phyloP scores from a whole-genome alignment of 495 filamentous ascomycete genomes.

The Chlorociboria aeruginascens region DNA sequence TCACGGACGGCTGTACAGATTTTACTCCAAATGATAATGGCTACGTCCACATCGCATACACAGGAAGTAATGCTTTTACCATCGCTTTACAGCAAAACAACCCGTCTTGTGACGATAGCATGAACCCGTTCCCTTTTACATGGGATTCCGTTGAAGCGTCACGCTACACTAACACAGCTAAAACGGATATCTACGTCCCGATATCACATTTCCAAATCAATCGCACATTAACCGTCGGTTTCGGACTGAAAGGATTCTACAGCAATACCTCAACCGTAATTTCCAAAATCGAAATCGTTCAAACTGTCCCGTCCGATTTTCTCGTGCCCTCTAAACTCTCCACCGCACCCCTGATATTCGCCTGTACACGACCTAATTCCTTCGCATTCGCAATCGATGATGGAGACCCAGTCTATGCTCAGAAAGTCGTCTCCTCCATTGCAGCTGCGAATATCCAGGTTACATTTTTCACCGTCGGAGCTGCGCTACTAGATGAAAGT shows the following conservation, averaged over 20 bases:
- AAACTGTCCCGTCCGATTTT: constrained; percentile 35
- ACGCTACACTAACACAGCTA: constrained; percentile 41
- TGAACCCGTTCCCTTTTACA: constrained; percentile 58
- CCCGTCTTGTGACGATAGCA: constrained; percentile 40
- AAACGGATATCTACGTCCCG: constrained; percentile 58
- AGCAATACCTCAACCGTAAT: constrained; percentile 38
- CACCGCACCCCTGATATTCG: constrained; percentile 47
- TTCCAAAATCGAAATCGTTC: constrained; percentile 52
- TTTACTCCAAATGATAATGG: constrained; percentile 40
- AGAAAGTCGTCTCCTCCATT: constrained; percentile 53
- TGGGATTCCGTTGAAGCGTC: constrained; percentile 63
- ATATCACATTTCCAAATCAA: constrained; percentile 62
- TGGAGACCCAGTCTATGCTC: constrained; percentile 49
- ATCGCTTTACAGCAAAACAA: constrained; percentile 68
- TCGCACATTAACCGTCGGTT: constrained; percentile 43
- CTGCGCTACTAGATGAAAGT: constrained; percentile 43
- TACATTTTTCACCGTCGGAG: constrained; percentile 70
- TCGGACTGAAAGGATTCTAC: constrained; percentile 62
- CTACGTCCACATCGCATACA: constrained; percentile 63
- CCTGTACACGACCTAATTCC: constrained; percentile 57
- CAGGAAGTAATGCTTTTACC: constrained; percentile 53
- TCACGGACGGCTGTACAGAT: constrained; percentile 48
- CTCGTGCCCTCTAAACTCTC: constrained; percentile 48
- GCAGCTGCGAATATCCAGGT: constrained; percentile 51
- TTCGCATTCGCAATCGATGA: constrained; percentile 80